Evolutionary conservation across 2,329 filamentous ascomycete genomes (phyloP), one percentile per base, ranked within the genome.

Genomic region (Fusarium sp.): DNA sequence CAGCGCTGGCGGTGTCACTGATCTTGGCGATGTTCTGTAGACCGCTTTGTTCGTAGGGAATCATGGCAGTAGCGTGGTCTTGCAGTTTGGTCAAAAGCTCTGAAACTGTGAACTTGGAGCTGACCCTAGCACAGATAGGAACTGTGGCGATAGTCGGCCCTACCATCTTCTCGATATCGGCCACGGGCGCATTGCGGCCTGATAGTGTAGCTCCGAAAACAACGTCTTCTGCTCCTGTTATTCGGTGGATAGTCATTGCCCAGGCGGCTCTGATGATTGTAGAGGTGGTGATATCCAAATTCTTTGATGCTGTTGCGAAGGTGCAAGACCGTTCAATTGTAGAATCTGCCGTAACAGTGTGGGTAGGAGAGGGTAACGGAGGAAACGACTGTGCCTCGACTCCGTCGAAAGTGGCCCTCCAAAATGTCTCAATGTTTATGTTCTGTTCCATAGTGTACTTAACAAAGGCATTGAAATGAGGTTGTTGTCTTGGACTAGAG

Each of bases 1-100:
- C 56, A 10, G 52, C 43, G 8, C 15, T 32, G 2, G 52, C 22
- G 1, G 55, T 62, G 4, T 56, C n/a, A 39, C 58, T 62, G 4
- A 69, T 33, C 22, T 61, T 66, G 39, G 70, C 61, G n/a, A 76
- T 76, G 10, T 65, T 60, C 1, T 65, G 68, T 3, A 72, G 53
- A 10, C 70, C 70, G 6, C 53, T 65, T 23, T 72, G 68, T 25
- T 71, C 68, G 30, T 49, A 66, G 0, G 62, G 22, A 7, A 69
- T 64, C 66, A 72, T 71, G 5, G 57, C 62, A 1, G 51, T 55
- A 4, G 64, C 49, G 10, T 71, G 47, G 11, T 58, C 22, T 19
- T 74, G 71, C 1, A 74, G 20, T 2, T 73, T 68, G n/a, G 81
- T 72, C 11, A 88, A 73, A 55, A 82, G 84, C 17, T 81, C 75